Base-by-base conservation (phyloP, 257 asterid species). In the Nicotiana paniculata region DNA sequence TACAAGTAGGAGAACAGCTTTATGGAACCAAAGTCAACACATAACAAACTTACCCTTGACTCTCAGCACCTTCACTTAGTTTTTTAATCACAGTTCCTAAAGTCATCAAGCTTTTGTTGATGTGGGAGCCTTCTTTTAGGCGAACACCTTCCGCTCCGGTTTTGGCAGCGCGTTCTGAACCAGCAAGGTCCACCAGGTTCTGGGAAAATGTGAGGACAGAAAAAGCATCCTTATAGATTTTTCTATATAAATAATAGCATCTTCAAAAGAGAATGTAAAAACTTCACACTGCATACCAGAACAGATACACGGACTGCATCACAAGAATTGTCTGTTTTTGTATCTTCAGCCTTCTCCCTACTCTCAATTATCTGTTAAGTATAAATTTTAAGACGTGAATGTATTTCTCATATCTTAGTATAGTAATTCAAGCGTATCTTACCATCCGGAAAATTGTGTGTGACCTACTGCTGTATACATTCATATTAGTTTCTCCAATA, bases 131-230 rank as follows among this genome's bases (percentile, higher is more conserved):
- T 88, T 96, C 99, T 91, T 94, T 96, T 76, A 96, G 88, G 57
- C 99, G 98, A 84, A 91, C 98, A 5, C 99, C 99, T 89, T 96
- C 99, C 32, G 99, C 99, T 87, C 99, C 98, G 79, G 99, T 94
- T 92, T 96, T 96, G 65, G 99, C 95, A 86, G 97, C 99, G 82
- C 99, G 98, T 82, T 96, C 99, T 54, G 99, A 96, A 83, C 99
- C 99, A 87, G 99, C 99, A 86, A 96, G 98, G 84, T 96, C 99
- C 89, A 96, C 99, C 88, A 96, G 88, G 87, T 96, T 96, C 99
- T 96, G 84, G 62, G 86, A 84, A 82, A 69, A 78, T 83, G 86
- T 72, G 81, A 74, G 79, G 78, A 66, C 69, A 84, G 75, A 82
- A 69, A 43, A 81, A 77, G 35, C 32, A 68, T 57, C 13, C 18